Evolutionary conservation across 345 rosid species (phyloP), one percentile per base, ranked within the genome.

Genomic region (Brassica carinata): DNA sequence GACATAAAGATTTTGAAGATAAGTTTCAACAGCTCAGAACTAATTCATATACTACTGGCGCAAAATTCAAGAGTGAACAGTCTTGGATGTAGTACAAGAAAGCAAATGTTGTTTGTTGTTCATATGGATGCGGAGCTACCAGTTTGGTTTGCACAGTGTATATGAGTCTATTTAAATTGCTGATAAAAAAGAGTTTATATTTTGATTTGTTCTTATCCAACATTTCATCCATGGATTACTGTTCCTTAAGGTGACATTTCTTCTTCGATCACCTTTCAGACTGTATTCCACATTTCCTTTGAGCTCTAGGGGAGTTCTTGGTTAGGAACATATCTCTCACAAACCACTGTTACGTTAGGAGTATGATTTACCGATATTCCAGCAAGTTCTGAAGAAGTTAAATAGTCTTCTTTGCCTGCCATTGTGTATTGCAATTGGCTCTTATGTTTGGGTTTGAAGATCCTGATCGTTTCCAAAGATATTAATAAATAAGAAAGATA

Each of bases 401-500:
- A 48, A 14, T 48, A 48, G 57, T 48, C 15, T 48, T 48, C n/a
- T 13, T 48, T 48, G 55, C 55, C 13, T 11, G 17, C n/a, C 55
- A 48, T 11, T 48, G 14, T 14, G 15, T 48, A 13, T 13, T 48
- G 55, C n/a, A 48, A 4, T 48, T 48, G 5, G 55, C 55, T 48
- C 55, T 13, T 48, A 48, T 48, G 55, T 48, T 48, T 4, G 15
- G 15, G 13, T 48, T 13, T 48, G 55, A 48, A 48, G 55, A 48
- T 48, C 7, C 3, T 48, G 57, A 48, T 48, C 57, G 5, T 51
- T 14, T 51, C 57, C 57, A 5, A 7, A 51, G 57, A 62, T 17
- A 53, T 77, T 91, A 9, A 23, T 23, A n/a, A 9, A 64, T 51
- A 48, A 30, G 45, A 34, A 31, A 33, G n/a, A 57, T 18, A 57